Evolutionary conservation across 2,329 filamentous ascomycete genomes (phyloP).

Genomic region (Calonectria montana): DNA sequence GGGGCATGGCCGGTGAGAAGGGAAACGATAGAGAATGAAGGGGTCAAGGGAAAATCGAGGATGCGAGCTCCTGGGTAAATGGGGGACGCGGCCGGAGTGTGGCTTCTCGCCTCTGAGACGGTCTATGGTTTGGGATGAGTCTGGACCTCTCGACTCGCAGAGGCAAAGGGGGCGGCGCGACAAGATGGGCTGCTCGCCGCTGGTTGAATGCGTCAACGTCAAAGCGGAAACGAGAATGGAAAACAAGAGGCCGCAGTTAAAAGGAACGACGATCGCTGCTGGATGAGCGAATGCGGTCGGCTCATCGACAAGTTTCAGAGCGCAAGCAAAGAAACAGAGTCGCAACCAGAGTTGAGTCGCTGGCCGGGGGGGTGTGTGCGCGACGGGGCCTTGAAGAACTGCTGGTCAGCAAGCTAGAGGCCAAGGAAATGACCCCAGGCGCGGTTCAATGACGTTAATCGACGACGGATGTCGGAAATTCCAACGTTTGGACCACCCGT

Average conservation of each 20-base stretch:
- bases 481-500: constrained; percentile 15
- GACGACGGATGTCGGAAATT: constrained; percentile 13
- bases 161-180: constrained; percentile 14
- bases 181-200: neutral
- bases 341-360: constrained; percentile 16
- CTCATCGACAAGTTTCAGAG: constrained; percentile 4
- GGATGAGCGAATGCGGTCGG: constrained; percentile 10
- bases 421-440: constrained; percentile 19
- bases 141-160: constrained; percentile 11
- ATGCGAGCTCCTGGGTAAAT: constrained; percentile 5
- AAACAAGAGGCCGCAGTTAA: neutral
- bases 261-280: constrained; percentile 8
- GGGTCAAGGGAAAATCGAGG: constrained; percentile 3
- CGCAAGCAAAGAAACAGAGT: constrained; percentile 15
- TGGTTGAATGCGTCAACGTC: constrained; percentile 8
- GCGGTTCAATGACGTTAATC: constrained; percentile 24
- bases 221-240: constrained; percentile 6
- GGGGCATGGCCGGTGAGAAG: constrained; percentile 32
- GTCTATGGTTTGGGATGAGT: constrained; percentile 13
- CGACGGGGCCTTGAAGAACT: constrained; percentile 1
- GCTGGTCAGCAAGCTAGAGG: constrained; percentile 6
- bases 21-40: constrained; percentile 18
- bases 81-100: constrained; percentile 1
- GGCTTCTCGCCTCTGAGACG: constrained; percentile 15
- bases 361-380: neutral